Percentiles rank a stretch among this genome's conserved stretches.
These are phyloP conservation scores for Cutaneotrichosporon sp. DNA, from an alignment of 1,284 basidiomycete species.

Conservation along the genomic window DNA sequence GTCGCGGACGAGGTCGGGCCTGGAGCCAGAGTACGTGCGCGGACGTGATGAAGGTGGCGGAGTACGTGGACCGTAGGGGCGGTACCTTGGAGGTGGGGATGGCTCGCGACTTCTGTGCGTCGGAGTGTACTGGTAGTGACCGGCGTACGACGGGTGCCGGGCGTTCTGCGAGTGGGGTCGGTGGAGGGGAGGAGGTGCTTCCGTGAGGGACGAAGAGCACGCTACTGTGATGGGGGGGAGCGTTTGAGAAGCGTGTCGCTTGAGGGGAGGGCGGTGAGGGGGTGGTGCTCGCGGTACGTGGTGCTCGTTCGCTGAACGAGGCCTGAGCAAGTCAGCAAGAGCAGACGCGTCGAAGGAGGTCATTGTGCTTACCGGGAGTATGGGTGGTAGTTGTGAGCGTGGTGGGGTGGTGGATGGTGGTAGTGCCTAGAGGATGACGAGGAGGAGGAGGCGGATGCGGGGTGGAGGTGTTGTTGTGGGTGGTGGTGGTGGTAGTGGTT, in stretches of 20 bases:
- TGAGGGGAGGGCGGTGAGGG: neutral
- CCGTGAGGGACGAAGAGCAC: slow-evolving; percentile 2
- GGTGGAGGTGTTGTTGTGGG: neutral
- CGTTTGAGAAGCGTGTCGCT: neutral
- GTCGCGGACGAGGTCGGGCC: neutral
- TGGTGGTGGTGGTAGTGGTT: slow-evolving; percentile 10
- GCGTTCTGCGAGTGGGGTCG: neutral
- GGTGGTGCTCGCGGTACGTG: neutral
- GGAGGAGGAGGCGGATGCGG: neutral
- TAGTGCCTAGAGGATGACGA: slow-evolving; percentile 5
- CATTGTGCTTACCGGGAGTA: slow-evolving; percentile 8
- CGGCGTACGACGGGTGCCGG: neutral
- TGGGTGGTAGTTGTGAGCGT: slow-evolving; percentile 14
- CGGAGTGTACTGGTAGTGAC: slow-evolving; percentile 5
- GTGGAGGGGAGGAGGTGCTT: slow-evolving; percentile 10
- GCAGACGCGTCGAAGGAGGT: slow-evolving; percentile 3
- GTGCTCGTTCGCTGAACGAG: neutral
- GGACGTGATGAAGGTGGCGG: neutral
- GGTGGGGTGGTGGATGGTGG: slow-evolving; percentile 4
- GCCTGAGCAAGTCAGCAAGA: neutral
- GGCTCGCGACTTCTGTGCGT: neutral
- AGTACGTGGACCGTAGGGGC: neutral
- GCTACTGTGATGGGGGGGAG: slow-evolving; percentile 5
- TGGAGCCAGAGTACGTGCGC: neutral
- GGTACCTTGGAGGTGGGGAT: neutral